Base-by-base conservation (phyloP, 2,329 filamentous ascomycete species). In the Colletotrichum higginsianum region DNA sequence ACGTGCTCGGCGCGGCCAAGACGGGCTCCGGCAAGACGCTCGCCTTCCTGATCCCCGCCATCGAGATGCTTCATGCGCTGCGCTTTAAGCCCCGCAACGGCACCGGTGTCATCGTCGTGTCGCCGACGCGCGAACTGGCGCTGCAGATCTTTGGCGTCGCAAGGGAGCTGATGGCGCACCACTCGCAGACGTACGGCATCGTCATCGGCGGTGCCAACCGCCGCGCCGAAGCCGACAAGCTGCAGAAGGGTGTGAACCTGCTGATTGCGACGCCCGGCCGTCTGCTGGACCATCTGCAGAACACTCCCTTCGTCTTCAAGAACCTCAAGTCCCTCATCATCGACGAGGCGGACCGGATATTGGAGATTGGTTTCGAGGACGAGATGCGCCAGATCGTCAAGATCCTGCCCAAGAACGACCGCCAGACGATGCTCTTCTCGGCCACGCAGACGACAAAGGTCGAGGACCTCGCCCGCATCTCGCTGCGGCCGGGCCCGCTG, bases 371-470 rank as follows among this genome's bases (percentile, higher is more conserved):
- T 77, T 99, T 99, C 87, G 96, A 99, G 82, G 96, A 98, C 79
- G 96, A 99, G 84, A 98, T 99, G 93, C 89, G 94, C 75, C 93
- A 97, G 81, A 98, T 99, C 76, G 92, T 98, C 82, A 97, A 97
- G 87, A 96, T 98, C 66, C 85, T 98, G 21, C 94, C 95, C 57
- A 93, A 92, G 76, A 92, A 97, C 69, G 91, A 95, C 75, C 88
- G 96, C 72, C 96, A 98, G 83, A 98, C 95, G 0, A 96, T 97
- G 92, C 89, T 99, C n/a, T 99, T 99, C 87, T 98, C 95, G 16
- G 96, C 96, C 16, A 99, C 96, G 5, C 96, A 98, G 83, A 99
- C 96, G 3, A 98, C 96, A 67, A 98, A 99, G 84, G 96, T 99
- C 76, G 96, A 98, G 83, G 96, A 99, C 82, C 88, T 99, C 66